Evolutionary conservation across 345 rosid species (phyloP), one percentile per base, ranked within the genome.

Genomic region (Arabis alpina): DNA sequence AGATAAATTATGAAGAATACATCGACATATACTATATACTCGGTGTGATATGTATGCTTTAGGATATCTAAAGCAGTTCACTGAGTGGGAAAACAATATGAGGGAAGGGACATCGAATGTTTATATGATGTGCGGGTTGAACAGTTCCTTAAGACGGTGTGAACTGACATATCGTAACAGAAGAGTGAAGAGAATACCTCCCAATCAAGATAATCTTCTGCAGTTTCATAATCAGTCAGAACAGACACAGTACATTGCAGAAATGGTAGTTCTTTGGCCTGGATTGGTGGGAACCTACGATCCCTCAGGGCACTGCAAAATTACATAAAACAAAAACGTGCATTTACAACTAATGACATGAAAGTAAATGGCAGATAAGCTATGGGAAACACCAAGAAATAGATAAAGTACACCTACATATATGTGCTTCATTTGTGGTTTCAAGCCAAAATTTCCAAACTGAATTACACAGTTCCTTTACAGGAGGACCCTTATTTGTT

Each of bases 211-310:
- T 90, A 87, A 80, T 79, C 78, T 70, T 86, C 79, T 82, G 88
- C 94, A 61, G 58, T 66, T 84, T 92, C 98, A 82, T 88, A 92
- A 78, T 90, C 71, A 70, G 96, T 80, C 72, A 92, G 62, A 77
- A 95, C 76, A 27, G 99, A 95, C 59, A 95, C 98, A 2, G 99
- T 90, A 73, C 99, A 95, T 69, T 92, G 97, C 71, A 95, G 78
- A 59, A 53, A 69, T 64, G 99, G 96, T 88, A 95, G 76, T 79
- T 95, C 99, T 80, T 85, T 88, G 52, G 96, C 85, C 68, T 89
- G 96, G 54, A 95, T 92, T 25, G 98, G 96, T 64, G 93, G 93
- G 73, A 92, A 95, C 80, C 98, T 88, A 61, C 98, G 89, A 76
- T 95, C 99, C 88, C 82, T 89, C 80, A 95, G 77, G 74, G 99